phyloP scores from a whole-genome alignment of 2,329 filamentous ascomycete species.

The Colletotrichum paranaense region DNA sequence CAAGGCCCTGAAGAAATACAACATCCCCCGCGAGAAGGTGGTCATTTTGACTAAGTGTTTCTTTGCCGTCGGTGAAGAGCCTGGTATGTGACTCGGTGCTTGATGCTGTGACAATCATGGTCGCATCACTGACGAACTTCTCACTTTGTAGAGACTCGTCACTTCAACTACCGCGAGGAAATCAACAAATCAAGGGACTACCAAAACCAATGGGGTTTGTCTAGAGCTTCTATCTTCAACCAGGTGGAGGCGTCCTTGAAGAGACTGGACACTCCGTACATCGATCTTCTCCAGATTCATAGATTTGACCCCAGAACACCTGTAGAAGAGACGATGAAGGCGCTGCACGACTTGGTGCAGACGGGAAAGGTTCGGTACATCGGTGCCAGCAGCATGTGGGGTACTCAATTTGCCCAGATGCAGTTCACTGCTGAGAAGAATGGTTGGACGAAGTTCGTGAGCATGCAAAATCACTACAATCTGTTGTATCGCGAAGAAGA shows the following conservation, averaged over 20 bases:
- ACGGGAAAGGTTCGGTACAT: conserved; percentile 68
- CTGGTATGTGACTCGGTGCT: conserved; percentile 39
- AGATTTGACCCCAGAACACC: conserved; percentile 63
- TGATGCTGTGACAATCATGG: not conserved
- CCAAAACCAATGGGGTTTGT: conserved; percentile 58
- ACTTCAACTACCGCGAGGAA: conserved; percentile 39
- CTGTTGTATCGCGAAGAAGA: conserved; percentile 69
- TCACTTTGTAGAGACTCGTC: conserved; percentile 25
- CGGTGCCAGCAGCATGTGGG: conserved; percentile 61
- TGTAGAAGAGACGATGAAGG: conserved; percentile 71
- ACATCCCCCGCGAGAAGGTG: conserved; percentile 66
- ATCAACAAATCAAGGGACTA: conserved; percentile 43
- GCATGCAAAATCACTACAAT: conserved; percentile 68
- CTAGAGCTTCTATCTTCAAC: conserved; percentile 73
- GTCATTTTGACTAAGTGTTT: conserved; percentile 69
- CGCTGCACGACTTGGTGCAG: conserved; percentile 69
- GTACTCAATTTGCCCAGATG: conserved; percentile 60
- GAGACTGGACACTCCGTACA: conserved; percentile 66
- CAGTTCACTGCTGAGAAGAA: conserved; percentile 63
- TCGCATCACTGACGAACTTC: not conserved
- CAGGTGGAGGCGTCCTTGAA: conserved; percentile 70
- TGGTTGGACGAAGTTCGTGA: conserved; percentile 67
- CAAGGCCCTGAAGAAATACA: conserved; percentile 69
- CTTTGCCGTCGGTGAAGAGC: conserved; percentile 60
- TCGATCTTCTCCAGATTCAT: conserved; percentile 72